Evolutionary conservation across 306 rosid species (phyloP).

Genomic region (Quercus cerris): DNA sequence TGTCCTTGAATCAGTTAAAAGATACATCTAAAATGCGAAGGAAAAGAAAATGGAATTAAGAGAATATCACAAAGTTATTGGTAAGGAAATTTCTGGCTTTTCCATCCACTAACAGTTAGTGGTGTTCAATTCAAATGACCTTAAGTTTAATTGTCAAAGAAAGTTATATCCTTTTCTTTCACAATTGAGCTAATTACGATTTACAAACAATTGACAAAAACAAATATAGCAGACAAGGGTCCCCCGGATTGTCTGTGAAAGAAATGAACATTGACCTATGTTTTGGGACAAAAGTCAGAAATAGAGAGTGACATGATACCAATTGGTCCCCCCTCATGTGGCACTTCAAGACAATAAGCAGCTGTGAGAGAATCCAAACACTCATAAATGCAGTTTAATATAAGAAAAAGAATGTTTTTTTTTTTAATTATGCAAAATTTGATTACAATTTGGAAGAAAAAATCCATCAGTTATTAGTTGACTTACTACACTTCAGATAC

Average conservation of each 20-base stretch:
- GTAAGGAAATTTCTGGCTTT: constrained; percentile 46
- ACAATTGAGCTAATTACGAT: constrained; percentile 25
- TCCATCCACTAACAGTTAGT: constrained; percentile 62
- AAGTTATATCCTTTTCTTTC: constrained; percentile 42
- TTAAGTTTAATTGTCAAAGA: constrained; percentile 13
- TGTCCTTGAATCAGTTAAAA: constrained; percentile 32
- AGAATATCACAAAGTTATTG: constrained; percentile 43
- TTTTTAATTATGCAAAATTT: constrained; percentile 25
- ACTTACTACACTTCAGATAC: too few relatives aligned
- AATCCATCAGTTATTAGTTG: too few relatives aligned
- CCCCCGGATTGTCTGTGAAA: constrained; percentile 67
- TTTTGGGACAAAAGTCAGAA: constrained; percentile 62
- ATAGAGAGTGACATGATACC: constrained; percentile 62
- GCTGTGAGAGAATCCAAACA: constrained; percentile 60
- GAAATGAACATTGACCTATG: constrained; percentile 55
- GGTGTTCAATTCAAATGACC: constrained; percentile 40
- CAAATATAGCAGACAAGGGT: constrained; percentile 57
- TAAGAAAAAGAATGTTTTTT: constrained; percentile 53
- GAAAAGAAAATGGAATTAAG: background rate
- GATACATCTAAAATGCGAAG: constrained; percentile 21
- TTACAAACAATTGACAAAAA: constrained; percentile 16
- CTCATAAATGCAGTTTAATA: constrained; percentile 51
- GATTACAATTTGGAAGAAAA: too few relatives aligned
- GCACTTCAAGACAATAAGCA: constrained; percentile 48
- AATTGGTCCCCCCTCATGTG: constrained; percentile 77